These are phyloP conservation scores for Dactylis glomerata DNA, from an alignment of 176 grass and related monocot genomes.

Conservation along the genomic window DNA sequence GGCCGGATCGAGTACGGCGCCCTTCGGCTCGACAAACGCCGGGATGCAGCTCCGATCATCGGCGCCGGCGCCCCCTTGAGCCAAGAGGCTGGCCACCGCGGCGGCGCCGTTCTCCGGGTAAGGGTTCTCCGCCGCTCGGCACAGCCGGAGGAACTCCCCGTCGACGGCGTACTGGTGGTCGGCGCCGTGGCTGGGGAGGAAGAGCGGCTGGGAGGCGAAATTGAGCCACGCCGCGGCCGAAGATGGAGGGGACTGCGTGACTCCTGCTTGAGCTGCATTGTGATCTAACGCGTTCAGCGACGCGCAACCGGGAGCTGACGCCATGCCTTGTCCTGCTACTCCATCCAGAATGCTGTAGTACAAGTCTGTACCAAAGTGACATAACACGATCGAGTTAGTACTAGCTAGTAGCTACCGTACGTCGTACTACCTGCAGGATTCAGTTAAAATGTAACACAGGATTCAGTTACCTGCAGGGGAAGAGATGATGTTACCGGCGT, in stretches of 20 bases:
- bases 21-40: conserved; percentile 36
- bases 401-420: background rate
- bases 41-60: conserved; percentile 27
- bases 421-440: background rate
- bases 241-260: conserved; percentile 16
- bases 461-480: conserved; percentile 22
- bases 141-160: conserved; percentile 39
- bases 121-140: background rate
- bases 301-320: conserved; percentile 19
- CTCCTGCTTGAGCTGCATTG: conserved; percentile 15
- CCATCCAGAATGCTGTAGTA: conserved; percentile 61
- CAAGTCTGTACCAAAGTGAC: conserved; percentile 42
- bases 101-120: conserved; percentile 1
- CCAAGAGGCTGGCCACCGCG: background rate
- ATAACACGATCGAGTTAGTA: conserved; percentile 5
- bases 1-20: conserved; percentile 13
- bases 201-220: conserved; percentile 29
- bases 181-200: conserved; percentile 10
- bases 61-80: background rate
- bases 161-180: conserved; percentile 42
- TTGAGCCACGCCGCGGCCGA: conserved; percentile 24
- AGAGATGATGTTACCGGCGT: conserved; percentile 40
- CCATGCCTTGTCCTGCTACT: conserved; percentile 35
- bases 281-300: background rate
- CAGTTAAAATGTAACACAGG: background rate